Base-by-base conservation (phyloP, 306 rosid species). In the Ammopiptanthus mongolicus region DNA sequence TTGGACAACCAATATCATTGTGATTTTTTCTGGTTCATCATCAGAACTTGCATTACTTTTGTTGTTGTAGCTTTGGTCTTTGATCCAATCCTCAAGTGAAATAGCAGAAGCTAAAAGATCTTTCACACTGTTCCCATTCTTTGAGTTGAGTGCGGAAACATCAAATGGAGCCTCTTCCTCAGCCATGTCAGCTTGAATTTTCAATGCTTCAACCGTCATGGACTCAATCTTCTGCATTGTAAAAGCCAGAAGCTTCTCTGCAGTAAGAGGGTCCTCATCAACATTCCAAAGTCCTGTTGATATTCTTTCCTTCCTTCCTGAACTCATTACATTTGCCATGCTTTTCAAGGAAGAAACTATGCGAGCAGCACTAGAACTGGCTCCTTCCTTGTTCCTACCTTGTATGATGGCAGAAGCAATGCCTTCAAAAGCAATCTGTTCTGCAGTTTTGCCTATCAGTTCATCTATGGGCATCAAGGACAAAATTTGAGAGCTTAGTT, bases 81-180 rank as follows among this genome's bases (percentile, higher is more conserved):
- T 84, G 23, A 81, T 84, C 99, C 97, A 92, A 19, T 92, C 91
- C 80, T 88, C 90, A 37, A 88, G 83, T 50, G 97, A 78, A 50
- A 85, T 23, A 31, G 86, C 91, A 37, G 89, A 81, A 78, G 85
- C 89, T 50, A 95, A 48, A 8, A 87, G 73, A 73, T 81, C 81
- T 52, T 87, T 86, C 57, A 81, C 87, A 8, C 76, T 72, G 4
- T 25, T 71, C 33, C 70, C 89, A 52, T 57, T 74, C 73, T 77
- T 67, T 60, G 81, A 69, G 76, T 67, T 80, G 50, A 83, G 85
- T 18, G 96, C 78, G 1, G 97, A 89, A 51, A 90, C 88, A 25
- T 92, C 98, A 59, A 96, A 96, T 7, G 99, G 97, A 21, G 99
- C 92, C 74, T 90, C 97, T 78, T 92, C 97, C 68, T 95, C 97